Evolutionary conservation across 371 early-diverging fungal species (phyloP).

Genomic region (Encephalitozoon romaleae): DNA sequence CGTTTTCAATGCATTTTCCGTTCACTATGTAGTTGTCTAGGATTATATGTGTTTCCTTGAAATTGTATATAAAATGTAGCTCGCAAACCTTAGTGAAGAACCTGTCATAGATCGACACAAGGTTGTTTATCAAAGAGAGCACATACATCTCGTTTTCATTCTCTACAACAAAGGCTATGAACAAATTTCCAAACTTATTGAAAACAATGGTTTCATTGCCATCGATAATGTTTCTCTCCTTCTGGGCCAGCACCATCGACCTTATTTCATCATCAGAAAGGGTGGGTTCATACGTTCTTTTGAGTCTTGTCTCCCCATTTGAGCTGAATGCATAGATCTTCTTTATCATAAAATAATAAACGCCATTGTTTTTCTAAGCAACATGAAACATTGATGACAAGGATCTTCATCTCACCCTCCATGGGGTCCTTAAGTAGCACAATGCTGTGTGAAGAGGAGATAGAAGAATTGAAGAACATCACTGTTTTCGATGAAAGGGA

Average conservation of each 20-base stretch:
- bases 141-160: conserved; percentile 49
- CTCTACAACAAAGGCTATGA: conserved; percentile 28
- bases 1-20: conserved; percentile 26
- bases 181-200: conserved; percentile 5
- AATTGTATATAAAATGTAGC: conserved; percentile 34
- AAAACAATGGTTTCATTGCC: conserved; percentile 12
- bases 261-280: conserved; percentile 14
- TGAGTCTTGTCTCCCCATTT: not conserved
- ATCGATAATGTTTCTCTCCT: not conserved
- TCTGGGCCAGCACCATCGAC: not conserved
- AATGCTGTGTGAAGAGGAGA: conserved; percentile 49
- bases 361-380: not conserved
- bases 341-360: conserved; percentile 16
- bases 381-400: not conserved
- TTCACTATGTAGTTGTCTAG: conserved; percentile 40
- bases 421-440: conserved; percentile 40
- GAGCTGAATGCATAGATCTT: conserved; percentile 17
- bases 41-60: conserved; percentile 27
- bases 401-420: not conserved
- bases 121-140: conserved; percentile 27
- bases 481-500: conserved; percentile 44
- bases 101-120: conserved; percentile 13
- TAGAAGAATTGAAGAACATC: conserved; percentile 39
- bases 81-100: conserved; percentile 21
- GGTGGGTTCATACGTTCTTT: not conserved